Base-by-base conservation (phyloP, 805 yeast genomes). In the Jamesozyma piceae region DNA sequence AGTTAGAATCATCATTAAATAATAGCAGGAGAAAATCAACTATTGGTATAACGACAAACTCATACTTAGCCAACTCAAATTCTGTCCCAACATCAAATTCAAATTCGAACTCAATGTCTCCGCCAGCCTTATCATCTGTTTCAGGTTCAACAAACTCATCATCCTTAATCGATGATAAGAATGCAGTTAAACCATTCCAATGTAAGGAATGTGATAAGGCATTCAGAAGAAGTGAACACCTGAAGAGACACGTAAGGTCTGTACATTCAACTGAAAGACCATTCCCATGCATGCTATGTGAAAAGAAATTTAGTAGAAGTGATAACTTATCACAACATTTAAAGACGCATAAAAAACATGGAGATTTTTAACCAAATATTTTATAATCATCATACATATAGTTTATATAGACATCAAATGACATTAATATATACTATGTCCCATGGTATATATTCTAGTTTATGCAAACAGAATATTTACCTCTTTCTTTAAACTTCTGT, bases 241-340 rank as follows among this genome's bases (percentile, higher is more conserved):
- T 80, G 54, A 78, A 77, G 55, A 64, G 88, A 45, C 88, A 80
- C 55, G 70, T 77, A 54, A 65, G 84, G 46, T 76, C 82, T 22
- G 78, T 80, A 50, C 88, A 80, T 58, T 72, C 80, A 19, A 60
- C 73, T 48, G 74, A 75, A 52, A 68, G 77, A 49, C 82, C 82
- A 1, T 80, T 73, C 60, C 73, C 72, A 38, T 80, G 88, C 53
- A 57, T 65, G 32, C 63, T 67, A 38, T 80, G 88, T 54, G 69
- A 67, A 33, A 80, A 78, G 58, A 74, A 73, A 50, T 80, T 80
- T 52, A 75, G 82, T 46, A 63, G 88, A 47, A 72, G 80, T 15
- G 88, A 80, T 55, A 81, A 80, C 51, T 66, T 80, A 55, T 74
- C 75, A 36, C 84, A 78, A 57, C 88, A 80, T 58, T 65, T 77